A percentile compares a stretch with the other conserved stretches of the same genome.
These are phyloP conservation scores for Mortierella sp. DNA, from an alignment of 371 early-diverging fungal genomes.

Conservation along the genomic window DNA sequence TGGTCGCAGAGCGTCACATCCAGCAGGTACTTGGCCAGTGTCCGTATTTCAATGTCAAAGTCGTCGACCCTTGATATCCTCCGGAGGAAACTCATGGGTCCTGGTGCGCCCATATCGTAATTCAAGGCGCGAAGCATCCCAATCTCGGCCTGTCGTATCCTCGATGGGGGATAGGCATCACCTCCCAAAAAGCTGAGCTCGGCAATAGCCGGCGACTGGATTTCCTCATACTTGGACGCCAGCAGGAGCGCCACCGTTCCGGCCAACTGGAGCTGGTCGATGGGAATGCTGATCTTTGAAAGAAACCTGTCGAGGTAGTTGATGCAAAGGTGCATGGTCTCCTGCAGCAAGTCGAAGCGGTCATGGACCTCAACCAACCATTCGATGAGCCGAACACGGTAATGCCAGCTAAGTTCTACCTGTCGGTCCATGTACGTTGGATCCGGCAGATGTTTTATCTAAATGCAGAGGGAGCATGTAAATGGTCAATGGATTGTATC, in stretches of 20 bases:
- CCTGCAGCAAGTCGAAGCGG: constrained; percentile 86
- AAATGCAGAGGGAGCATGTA: constrained; percentile 8
- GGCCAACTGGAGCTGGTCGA: constrained; percentile 89
- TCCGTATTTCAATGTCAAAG: constrained; percentile 84
- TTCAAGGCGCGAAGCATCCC: constrained; percentile 78
- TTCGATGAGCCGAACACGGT: constrained; percentile 85
- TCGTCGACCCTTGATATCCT: constrained; percentile 83
- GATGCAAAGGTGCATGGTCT: constrained; percentile 89
- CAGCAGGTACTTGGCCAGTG: constrained; percentile 89
- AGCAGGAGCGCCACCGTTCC: constrained; percentile 88
- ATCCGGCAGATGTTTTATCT: constrained; percentile 72
- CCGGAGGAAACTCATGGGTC: constrained; percentile 84
- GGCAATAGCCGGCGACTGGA: constrained; percentile 75
- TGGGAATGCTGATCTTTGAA: constrained; percentile 75
- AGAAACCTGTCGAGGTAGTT: constrained; percentile 93
- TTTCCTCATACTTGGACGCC: constrained; percentile 94
- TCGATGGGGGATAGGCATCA: constrained; percentile 70
- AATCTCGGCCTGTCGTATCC: constrained; percentile 80
- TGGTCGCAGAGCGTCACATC: constrained; percentile 87
- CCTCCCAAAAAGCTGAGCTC: constrained; percentile 75
- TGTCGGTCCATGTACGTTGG: constrained; percentile 85
- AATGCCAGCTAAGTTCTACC: constrained; percentile 83
- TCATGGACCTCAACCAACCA: constrained; percentile 83
- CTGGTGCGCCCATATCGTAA: constrained; percentile 81
- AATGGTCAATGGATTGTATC: not conserved